Evolutionary conservation across 768 basidiomycete genomes (phyloP).

Genomic region (Leccinum longicurvipes): DNA sequence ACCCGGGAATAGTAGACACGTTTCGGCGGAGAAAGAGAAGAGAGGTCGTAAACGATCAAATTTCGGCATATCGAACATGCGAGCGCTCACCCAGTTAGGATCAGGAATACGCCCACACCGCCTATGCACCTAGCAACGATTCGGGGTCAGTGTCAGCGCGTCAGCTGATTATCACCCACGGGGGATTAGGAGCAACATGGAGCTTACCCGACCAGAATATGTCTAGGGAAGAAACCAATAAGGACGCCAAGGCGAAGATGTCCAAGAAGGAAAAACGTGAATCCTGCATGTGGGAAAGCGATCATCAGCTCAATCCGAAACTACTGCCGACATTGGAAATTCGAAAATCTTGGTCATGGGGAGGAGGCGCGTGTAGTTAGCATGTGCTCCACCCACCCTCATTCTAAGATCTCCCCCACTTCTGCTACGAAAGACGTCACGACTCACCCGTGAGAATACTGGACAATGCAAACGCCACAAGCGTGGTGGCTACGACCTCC

Average conservation of each 20-base stretch:
- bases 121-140: conserved; percentile 65
- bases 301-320: conserved; percentile 7
- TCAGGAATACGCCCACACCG: conserved; percentile 92
- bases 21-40: background rate
- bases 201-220: conserved; percentile 89
- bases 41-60: background rate
- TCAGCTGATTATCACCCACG: background rate
- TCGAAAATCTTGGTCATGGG: conserved; percentile 1
- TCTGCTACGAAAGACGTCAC: background rate
- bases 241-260: conserved; percentile 77
- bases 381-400: background rate
- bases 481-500: conserved; percentile 86
- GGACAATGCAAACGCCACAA: conserved; percentile 84
- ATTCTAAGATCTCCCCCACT: background rate
- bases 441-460: conserved; percentile 78
- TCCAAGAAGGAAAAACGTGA: conserved; percentile 86
- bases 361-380: background rate
- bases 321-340: conserved; percentile 11
- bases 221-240: conserved; percentile 94
- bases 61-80: background rate
- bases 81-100: conserved; percentile 74
- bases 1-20: background rate
- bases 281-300: conserved; percentile 10
- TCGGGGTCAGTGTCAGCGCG: background rate
- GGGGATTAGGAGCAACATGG: conserved; percentile 6